Percentiles rank a stretch among this genome's conserved stretches.
These are phyloP conservation scores for Mycoemilia scoparia DNA, from an alignment of 192 early-diverging fungal genomes.

Conservation along the genomic window DNA sequence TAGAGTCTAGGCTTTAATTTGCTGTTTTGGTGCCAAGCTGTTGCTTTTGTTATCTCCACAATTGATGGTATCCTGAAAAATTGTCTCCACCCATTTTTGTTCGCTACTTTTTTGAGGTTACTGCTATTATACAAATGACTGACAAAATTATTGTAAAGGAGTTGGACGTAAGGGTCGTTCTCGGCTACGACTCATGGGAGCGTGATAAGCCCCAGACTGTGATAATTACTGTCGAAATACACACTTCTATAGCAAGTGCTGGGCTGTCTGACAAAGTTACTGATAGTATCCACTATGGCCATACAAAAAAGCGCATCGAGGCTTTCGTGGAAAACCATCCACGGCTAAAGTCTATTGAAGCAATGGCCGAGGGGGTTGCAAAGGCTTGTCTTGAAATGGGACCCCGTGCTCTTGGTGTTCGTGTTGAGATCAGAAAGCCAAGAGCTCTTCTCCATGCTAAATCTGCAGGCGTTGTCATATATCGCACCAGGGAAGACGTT, in stretches of 20 bases:
- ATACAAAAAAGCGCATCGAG: constrained; percentile 52
- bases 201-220: constrained; percentile 73
- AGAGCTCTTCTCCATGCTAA: constrained; percentile 79
- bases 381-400: constrained; percentile 40
- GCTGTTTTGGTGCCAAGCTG: too few species aligned
- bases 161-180: constrained; percentile 59
- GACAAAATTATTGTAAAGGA: constrained; percentile 60
- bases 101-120: neutral
- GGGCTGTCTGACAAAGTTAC: constrained; percentile 63
- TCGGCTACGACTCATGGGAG: constrained; percentile 92
- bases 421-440: constrained; percentile 63
- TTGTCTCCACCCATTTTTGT: neutral
- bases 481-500: constrained; percentile 44
- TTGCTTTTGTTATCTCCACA: too few species aligned
- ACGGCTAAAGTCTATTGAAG: constrained; percentile 51
- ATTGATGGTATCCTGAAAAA: too few species aligned
- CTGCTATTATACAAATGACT: too few species aligned
- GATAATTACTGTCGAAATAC: constrained; percentile 53
- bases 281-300: constrained; percentile 68
- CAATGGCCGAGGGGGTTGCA: constrained; percentile 48
- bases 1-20: too few species aligned
- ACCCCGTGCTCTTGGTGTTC: constrained; percentile 37
- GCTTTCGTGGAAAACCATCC: constrained; percentile 54
- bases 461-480: constrained; percentile 75
- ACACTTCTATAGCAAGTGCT: constrained; percentile 53